These are phyloP conservation scores for Chytridium lagenaria DNA, from an alignment of 371 early-diverging fungal species.

Conservation along the genomic window DNA sequence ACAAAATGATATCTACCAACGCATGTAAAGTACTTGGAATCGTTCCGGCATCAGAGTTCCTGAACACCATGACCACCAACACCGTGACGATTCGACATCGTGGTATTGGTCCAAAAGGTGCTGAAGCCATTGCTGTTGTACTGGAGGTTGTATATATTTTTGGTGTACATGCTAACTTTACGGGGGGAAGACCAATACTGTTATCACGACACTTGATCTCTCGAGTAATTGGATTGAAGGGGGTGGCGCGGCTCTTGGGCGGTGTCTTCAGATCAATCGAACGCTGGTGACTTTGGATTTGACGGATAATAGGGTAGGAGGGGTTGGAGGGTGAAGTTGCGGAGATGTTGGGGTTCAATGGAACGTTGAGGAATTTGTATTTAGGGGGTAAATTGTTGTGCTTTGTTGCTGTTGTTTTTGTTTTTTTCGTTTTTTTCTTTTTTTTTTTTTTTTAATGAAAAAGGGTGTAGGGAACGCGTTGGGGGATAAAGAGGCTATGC, in stretches of 20 bases:
- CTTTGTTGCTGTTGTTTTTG: too few relatives aligned
- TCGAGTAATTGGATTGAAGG: slow-evolving; percentile 49
- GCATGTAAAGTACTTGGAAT: slow-evolving; percentile 53
- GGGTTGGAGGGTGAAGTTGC: slow-evolving; percentile 48
- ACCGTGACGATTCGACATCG: slow-evolving; percentile 51
- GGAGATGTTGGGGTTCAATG: slow-evolving; percentile 54
- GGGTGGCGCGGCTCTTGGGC: slow-evolving; percentile 50
- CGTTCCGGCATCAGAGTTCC: slow-evolving; percentile 50
- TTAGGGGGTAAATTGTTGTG: slow-evolving; percentile 39
- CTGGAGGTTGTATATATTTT: slow-evolving; percentile 40
- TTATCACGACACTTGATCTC: slow-evolving; percentile 48
- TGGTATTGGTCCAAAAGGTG: slow-evolving; percentile 55
- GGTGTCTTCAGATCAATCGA: slow-evolving; percentile 48
- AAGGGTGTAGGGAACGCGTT: slow-evolving; percentile 44
- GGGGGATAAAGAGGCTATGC: slow-evolving; percentile 51
- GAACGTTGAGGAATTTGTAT: slow-evolving; percentile 45
- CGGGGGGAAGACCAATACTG: slow-evolving; percentile 34
- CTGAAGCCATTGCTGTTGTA: slow-evolving; percentile 53
- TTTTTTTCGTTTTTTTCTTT: too few relatives aligned
- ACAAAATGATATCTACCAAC: slow-evolving; percentile 41
- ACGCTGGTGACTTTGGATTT: slow-evolving; percentile 44
- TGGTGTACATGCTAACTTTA: not conserved
- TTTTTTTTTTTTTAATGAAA: too few relatives aligned
- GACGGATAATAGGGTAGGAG: slow-evolving; percentile 47
- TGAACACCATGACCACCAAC: slow-evolving; percentile 20